These are phyloP conservation scores for Flaveria sonorensis DNA, from an alignment of 129 eudicot species.

Conservation along the genomic window DNA sequence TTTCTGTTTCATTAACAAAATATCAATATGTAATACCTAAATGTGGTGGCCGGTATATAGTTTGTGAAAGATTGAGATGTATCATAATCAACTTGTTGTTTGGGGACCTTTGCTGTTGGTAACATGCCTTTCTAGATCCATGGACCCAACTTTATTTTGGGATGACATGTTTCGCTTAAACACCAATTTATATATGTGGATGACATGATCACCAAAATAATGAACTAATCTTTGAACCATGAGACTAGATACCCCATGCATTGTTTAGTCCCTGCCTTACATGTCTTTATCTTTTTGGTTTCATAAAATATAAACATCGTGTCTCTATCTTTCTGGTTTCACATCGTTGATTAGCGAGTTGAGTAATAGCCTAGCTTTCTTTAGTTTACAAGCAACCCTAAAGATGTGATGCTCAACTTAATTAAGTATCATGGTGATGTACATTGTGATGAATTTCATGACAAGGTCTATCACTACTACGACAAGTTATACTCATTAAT, in stretches of 20 bases:
- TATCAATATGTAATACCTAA: background rate
- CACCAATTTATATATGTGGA: conserved; percentile 5
- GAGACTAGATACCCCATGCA: background rate
- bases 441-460: background rate
- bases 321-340: background rate
- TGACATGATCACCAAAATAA: conserved; percentile 14
- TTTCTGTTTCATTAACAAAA: background rate
- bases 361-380: background rate
- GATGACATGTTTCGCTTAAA: conserved; percentile 8
- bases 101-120: conserved; percentile 4
- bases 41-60: background rate
- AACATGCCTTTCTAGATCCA: conserved; percentile 11
- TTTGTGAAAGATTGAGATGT: conserved; percentile 12
- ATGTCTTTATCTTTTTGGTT: conserved; percentile 1
- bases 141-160: conserved; percentile 15
- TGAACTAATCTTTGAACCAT: conserved; percentile 4
- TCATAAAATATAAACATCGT: background rate
- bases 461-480: too few relatives aligned
- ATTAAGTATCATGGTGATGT: background rate
- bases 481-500: too few relatives aligned
- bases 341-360: background rate
- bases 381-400: conserved; percentile 6
- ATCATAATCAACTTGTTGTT: conserved; percentile 10
- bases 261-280: conserved; percentile 6
- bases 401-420: background rate